Conservation (phyloP, 192 early-diverging fungal species). For the Podila verticillata region DNA sequence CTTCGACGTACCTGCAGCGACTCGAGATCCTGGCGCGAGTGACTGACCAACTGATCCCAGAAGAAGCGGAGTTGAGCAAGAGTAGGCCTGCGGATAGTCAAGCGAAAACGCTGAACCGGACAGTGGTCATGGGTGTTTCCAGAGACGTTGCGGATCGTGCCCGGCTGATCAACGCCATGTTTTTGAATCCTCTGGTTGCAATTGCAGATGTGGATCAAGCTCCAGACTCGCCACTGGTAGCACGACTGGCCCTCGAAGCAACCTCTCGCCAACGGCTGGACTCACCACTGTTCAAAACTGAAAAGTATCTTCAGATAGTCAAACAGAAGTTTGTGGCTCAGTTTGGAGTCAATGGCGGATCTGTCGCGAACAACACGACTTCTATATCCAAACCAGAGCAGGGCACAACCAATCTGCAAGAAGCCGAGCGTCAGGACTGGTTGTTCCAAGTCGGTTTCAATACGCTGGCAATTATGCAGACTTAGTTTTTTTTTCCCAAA, state of each 20-base stretch:
- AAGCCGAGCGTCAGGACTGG: conserved; percentile 12
- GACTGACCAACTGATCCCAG: conserved; percentile 23
- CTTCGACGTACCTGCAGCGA: conserved; percentile 3
- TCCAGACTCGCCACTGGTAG: background rate
- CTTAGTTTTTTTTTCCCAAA: too few species aligned
- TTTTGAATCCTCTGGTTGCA: conserved; percentile 12
- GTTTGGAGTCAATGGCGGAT: conserved; percentile 14
- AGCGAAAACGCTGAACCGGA: background rate
- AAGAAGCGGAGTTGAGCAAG: background rate
- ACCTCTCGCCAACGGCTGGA: background rate
- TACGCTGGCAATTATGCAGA: conserved; percentile 6
- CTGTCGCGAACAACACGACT: background rate
- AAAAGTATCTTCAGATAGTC: conserved; percentile 8
- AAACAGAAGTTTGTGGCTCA: conserved; percentile 17
- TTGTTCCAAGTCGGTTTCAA: conserved; percentile 35
- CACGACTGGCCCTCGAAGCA: background rate
- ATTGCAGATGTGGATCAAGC: background rate
- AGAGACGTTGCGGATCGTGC: conserved; percentile 36
- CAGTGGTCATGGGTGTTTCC: background rate
- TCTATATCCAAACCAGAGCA: background rate
- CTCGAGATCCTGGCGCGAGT: conserved; percentile 27
- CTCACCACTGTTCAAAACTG: conserved; percentile 25
- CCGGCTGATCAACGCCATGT: conserved; percentile 15
- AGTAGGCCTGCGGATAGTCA: background rate
- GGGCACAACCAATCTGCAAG: background rate